phyloP scores from a whole-genome alignment of 1,139 yeast species.

The Lodderomyces orthopsilosis region DNA sequence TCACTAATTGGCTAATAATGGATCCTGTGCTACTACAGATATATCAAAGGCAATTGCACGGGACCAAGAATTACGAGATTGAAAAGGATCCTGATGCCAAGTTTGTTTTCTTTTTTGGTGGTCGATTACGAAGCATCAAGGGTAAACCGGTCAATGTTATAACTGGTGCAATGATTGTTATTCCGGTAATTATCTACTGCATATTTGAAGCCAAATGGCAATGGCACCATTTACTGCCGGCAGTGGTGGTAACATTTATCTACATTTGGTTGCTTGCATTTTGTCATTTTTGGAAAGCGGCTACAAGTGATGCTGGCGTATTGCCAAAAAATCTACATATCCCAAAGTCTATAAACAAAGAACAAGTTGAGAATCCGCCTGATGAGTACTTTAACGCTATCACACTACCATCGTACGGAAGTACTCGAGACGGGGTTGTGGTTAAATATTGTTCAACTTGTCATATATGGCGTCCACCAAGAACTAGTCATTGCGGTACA shows the following conservation, averaged over 20 bases:
- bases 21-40: constrained; percentile 29
- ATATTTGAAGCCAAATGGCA: constrained; percentile 50
- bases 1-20: constrained; percentile 44
- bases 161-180: constrained; percentile 33
- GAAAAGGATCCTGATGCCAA: constrained; percentile 29
- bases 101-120: constrained; percentile 58
- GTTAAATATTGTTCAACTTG: constrained; percentile 48
- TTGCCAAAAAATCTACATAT: constrained; percentile 69
- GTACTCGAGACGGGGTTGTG: constrained; percentile 25
- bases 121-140: constrained; percentile 50
- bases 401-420: constrained; percentile 46
- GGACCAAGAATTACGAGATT: constrained; percentile 34
- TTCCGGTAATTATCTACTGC: constrained; percentile 50
- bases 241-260: constrained; percentile 53
- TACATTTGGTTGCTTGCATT: constrained; percentile 56
- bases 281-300: constrained; percentile 49
- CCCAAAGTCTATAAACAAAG: constrained; percentile 26
- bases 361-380: constrained; percentile 34
- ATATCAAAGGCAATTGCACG: constrained; percentile 2
- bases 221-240: constrained; percentile 59
- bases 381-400: constrained; percentile 61
- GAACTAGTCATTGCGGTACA: constrained; percentile 42
- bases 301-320: constrained; percentile 68
- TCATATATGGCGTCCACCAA: constrained; percentile 48
- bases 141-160: constrained; percentile 33